These are phyloP conservation scores for Penicillium verhagenii DNA, from an alignment of 495 filamentous ascomycete genomes.

Conservation along the genomic window DNA sequence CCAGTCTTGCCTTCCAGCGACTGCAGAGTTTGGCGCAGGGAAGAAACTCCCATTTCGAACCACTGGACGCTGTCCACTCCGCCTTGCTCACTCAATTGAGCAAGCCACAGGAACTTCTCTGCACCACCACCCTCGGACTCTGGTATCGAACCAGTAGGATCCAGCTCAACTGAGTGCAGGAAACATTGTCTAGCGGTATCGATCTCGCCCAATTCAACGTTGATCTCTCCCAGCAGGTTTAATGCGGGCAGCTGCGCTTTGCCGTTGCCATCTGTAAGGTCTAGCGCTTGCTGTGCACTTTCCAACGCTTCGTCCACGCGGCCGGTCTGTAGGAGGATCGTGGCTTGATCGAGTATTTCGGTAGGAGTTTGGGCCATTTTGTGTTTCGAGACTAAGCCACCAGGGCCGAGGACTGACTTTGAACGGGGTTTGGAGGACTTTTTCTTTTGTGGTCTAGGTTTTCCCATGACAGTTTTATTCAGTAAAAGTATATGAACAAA, in stretches of 20 bases:
- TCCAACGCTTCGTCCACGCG: conserved; percentile 67
- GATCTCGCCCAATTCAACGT: conserved; percentile 79
- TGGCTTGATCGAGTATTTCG: conserved; percentile 65
- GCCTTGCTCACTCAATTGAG: conserved; percentile 86
- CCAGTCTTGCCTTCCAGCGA: conserved; percentile 39
- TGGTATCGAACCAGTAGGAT: conserved; percentile 64
- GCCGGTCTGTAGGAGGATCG: conserved; percentile 66
- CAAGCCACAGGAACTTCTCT: conserved; percentile 94
- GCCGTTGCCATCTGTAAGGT: conserved; percentile 40
- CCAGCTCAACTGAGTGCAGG: conserved; percentile 63
- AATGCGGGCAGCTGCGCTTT: conserved; percentile 59
- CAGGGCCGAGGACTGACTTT: conserved; percentile 49
- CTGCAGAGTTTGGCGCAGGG: conserved; percentile 66
- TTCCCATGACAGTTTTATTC: conserved; percentile 41
- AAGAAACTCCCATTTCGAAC: conserved; percentile 78
- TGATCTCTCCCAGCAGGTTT: conserved; percentile 78
- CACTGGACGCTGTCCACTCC: conserved; percentile 79
- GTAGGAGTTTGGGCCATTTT: conserved; percentile 51
- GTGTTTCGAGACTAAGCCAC: conserved; percentile 42
- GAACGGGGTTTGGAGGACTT: conserved; percentile 44
- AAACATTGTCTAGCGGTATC: conserved; percentile 69
- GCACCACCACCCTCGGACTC: conserved; percentile 72
- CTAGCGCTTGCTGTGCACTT: conserved; percentile 61
- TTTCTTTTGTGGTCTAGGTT: conserved; percentile 45
- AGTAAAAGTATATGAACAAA: conserved; percentile 2